Evolutionary conservation across 176 grass and related monocot species (phyloP).

Genomic region (Typha latifolia): DNA sequence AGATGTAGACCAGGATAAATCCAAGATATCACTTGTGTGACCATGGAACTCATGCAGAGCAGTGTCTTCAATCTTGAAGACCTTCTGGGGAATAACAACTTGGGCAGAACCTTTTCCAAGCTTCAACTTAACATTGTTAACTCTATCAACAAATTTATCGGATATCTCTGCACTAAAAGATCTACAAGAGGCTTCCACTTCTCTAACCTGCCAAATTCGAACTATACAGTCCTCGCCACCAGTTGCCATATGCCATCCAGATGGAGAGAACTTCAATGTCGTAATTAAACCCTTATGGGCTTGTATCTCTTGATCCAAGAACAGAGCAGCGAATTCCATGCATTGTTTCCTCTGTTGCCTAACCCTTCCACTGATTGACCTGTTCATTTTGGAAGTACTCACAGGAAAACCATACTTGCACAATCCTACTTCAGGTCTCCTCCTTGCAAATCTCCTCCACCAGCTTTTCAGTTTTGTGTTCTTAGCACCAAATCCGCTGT

Average conservation of each 20-base stretch:
- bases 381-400: slow-evolving; percentile 22
- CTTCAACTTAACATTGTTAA: slow-evolving; percentile 33
- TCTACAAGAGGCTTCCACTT: slow-evolving; percentile 45
- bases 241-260: slow-evolving; percentile 79
- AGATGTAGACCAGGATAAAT: slow-evolving; percentile 75
- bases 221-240: slow-evolving; percentile 77
- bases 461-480: slow-evolving; percentile 37
- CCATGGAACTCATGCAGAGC: slow-evolving; percentile 66
- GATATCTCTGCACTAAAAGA: slow-evolving; percentile 22
- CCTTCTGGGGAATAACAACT: slow-evolving; percentile 50
- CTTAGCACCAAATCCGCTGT: slow-evolving; percentile 10
- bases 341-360: slow-evolving; percentile 44
- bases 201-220: slow-evolving; percentile 66
- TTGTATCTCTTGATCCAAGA: slow-evolving; percentile 75
- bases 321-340: slow-evolving; percentile 68
- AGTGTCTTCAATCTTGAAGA: slow-evolving; percentile 54
- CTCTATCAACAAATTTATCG: slow-evolving; percentile 25
- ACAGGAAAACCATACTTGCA: slow-evolving; percentile 41
- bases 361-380: slow-evolving; percentile 45
- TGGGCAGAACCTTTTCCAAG: slow-evolving; percentile 24
- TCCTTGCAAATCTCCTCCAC: slow-evolving; percentile 53
- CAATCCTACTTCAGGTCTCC: slow-evolving; percentile 22
- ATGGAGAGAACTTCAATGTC: slow-evolving; percentile 70
- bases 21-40: slow-evolving; percentile 66
- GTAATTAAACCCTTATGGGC: slow-evolving; percentile 81